Conservation (phyloP, 179 eudicot genomes). For the Spergularia azorica region DNA sequence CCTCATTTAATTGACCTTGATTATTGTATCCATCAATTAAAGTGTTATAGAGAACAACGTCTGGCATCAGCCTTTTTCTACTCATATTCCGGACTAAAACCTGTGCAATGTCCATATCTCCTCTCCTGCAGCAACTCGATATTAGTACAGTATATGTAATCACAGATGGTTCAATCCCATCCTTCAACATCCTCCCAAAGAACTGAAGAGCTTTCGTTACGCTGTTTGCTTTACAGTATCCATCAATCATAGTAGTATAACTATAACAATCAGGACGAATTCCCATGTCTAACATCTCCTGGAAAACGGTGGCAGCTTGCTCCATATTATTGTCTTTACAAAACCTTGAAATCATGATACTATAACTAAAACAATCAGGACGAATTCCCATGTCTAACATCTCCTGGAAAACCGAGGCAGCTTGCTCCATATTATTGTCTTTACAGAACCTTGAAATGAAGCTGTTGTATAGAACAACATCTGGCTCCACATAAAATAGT, state of each 20-base stretch:
- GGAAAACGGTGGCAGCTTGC: conserved; percentile 35
- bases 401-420: conserved; percentile 37
- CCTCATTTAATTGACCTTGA: conserved; percentile 41
- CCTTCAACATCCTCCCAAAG: conserved; percentile 45
- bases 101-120: conserved; percentile 36
- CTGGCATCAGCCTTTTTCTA: conserved; percentile 36
- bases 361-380: conserved; percentile 39
- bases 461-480: conserved; percentile 41
- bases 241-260: conserved; percentile 48
- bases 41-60: conserved; percentile 41
- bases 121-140: conserved; percentile 37
- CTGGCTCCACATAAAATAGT: conserved; percentile 33
- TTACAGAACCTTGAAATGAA: conserved; percentile 41
- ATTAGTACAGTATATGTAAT: conserved; percentile 44
- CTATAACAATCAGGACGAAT: conserved; percentile 39
- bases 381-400: conserved; percentile 35
- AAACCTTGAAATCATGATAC: conserved; percentile 28
- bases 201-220: conserved; percentile 34
- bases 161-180: conserved; percentile 43
- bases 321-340: conserved; percentile 44
- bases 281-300: conserved; percentile 39
- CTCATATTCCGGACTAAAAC: conserved; percentile 36
- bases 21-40: conserved; percentile 48
- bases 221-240: conserved; percentile 40
- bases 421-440: conserved; percentile 43